Evolutionary conservation across 108 stramenopile genomes (phyloP).

Genomic region (Chaetoceros tenuissimus): DNA sequence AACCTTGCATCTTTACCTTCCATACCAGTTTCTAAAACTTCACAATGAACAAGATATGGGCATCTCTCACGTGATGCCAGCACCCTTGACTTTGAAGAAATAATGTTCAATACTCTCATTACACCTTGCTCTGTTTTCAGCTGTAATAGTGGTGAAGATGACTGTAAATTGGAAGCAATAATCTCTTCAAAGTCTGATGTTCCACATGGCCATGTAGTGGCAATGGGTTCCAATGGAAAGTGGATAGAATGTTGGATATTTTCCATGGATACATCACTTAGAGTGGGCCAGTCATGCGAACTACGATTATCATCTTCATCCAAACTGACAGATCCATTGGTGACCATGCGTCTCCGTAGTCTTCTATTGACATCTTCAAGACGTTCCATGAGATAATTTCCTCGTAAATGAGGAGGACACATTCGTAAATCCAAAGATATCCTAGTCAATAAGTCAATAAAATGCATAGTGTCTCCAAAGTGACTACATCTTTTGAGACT

Average conservation of each 20-base stretch:
- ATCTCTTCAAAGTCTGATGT: not conserved
- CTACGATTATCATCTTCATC: conserved; percentile 67
- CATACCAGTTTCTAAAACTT: conserved; percentile 71
- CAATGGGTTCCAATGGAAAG: conserved; percentile 62
- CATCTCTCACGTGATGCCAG: conserved; percentile 74
- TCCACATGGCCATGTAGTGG: conserved; percentile 53
- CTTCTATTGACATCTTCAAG: conserved; percentile 67
- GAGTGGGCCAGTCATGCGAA: conserved; percentile 40
- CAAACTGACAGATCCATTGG: conserved; percentile 64
- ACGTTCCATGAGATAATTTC: conserved; percentile 31
- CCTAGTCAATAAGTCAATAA: conserved; percentile 71
- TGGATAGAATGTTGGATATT: conserved; percentile 75
- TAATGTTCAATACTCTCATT: conserved; percentile 67
- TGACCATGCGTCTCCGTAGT: conserved; percentile 68
- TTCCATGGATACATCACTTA: conserved; percentile 41
- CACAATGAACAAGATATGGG: conserved; percentile 71
- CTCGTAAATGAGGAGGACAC: conserved; percentile 40
- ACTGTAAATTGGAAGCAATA: conserved; percentile 7
- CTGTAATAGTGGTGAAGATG: conserved; percentile 11
- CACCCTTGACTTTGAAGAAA: conserved; percentile 48
- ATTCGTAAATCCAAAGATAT: conserved; percentile 64
- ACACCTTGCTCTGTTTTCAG: conserved; percentile 31
- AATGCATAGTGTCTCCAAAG: conserved; percentile 87
- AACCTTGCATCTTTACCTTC: conserved; percentile 77
- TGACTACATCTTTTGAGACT: conserved; percentile 72